Conservation (phyloP, 2,329 filamentous ascomycete genomes). For the Periconia sp. region DNA sequence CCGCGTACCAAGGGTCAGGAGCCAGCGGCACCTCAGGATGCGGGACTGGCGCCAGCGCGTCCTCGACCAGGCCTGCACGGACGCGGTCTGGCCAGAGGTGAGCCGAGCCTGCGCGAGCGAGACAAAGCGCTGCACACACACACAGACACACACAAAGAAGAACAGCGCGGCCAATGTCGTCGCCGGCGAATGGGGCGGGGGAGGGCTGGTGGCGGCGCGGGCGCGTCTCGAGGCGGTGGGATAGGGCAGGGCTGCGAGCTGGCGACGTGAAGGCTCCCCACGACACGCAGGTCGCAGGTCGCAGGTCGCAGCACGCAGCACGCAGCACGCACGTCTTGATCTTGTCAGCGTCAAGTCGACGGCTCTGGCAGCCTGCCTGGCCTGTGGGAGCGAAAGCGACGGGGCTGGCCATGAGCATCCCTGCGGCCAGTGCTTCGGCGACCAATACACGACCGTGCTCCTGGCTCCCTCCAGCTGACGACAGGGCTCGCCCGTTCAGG, state of each 20-base stretch:
- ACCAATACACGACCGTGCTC: constrained; percentile 30
- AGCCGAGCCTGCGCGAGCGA: constrained; percentile 23
- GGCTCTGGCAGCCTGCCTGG: too few relatives aligned
- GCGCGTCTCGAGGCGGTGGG: background rate
- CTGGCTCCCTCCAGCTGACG: constrained; percentile 33
- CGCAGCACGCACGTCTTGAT: background rate
- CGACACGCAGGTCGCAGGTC: too few relatives aligned
- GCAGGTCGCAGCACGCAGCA: constrained; percentile 1
- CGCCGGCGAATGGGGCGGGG: constrained; percentile 3
- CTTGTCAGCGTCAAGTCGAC: background rate
- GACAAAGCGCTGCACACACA: constrained; percentile 30
- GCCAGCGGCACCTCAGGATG: constrained; percentile 30
- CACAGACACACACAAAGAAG: constrained; percentile 22
- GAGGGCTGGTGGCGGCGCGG: background rate
- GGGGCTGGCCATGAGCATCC: constrained; percentile 18
- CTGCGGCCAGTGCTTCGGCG: constrained; percentile 34
- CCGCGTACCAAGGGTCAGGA: constrained; percentile 42
- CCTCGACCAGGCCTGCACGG: constrained; percentile 33
- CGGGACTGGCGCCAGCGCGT: constrained; percentile 44
- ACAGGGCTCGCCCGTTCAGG: constrained; percentile 28
- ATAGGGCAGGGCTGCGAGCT: background rate
- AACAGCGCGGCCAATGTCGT: constrained; percentile 23
- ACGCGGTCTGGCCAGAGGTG: constrained; percentile 41
- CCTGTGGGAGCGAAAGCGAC: too few relatives aligned
- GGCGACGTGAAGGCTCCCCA: too few relatives aligned